Evolutionary conservation across 805 yeast species (phyloP).

Genomic region (Saccharomycopsis amapae): DNA sequence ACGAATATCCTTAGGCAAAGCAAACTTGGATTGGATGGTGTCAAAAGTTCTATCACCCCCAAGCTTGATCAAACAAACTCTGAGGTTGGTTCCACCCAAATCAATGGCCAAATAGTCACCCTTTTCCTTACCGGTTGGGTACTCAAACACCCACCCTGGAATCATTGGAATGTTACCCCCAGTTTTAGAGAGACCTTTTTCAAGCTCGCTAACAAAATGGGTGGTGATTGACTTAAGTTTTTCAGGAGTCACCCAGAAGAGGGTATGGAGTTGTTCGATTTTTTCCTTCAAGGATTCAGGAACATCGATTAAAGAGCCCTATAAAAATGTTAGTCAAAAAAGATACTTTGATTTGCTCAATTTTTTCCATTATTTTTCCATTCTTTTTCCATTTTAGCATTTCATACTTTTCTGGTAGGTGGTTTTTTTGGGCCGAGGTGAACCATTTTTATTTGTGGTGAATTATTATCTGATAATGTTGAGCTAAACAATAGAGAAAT

Average conservation of each 20-base stretch:
- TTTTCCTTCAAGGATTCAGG: conserved; percentile 56
- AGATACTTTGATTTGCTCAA: not conserved
- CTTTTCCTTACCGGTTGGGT: conserved; percentile 84
- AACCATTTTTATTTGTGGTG: too few relatives aligned
- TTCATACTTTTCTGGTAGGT: conserved; percentile 59
- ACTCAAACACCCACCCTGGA: conserved; percentile 93
- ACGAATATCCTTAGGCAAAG: conserved; percentile 71
- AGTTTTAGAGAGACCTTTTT: conserved; percentile 65
- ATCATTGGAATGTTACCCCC: conserved; percentile 95
- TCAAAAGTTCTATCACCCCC: conserved; percentile 81
- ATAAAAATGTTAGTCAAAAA: not conserved
- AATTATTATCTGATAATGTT: not conserved
- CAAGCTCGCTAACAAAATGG: conserved; percentile 73
- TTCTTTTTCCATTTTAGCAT: conserved; percentile 3
- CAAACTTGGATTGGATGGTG: conserved; percentile 78
- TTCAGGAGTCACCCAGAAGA: conserved; percentile 55
- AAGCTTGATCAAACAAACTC: conserved; percentile 82
- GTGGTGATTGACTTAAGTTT: conserved; percentile 59
- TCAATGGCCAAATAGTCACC: conserved; percentile 92
- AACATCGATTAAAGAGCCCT: conserved; percentile 59
- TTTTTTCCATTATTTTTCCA: not conserved
- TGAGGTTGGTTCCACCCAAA: conserved; percentile 93
- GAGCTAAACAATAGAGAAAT: not conserved
- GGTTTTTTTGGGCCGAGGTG: conserved; percentile 81
- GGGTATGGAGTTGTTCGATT: conserved; percentile 48